Conservation (phyloP, 2,329 filamentous ascomycete species). For the Neopestalotiopsis clavispora region DNA sequence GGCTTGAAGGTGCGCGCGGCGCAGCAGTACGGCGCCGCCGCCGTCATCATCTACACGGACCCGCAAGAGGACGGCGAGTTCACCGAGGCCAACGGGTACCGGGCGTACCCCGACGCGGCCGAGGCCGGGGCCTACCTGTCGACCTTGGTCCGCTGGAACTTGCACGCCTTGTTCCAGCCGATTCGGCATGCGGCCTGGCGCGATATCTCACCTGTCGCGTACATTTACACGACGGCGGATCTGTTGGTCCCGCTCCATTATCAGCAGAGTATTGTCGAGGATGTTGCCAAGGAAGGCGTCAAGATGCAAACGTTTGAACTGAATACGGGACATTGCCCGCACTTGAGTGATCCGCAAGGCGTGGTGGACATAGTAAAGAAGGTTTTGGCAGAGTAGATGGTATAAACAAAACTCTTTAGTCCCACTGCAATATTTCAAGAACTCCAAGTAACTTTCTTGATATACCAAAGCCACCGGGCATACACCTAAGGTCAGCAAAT, state of each 20-base stretch:
- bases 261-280: constrained; percentile 22
- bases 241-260: constrained; percentile 20
- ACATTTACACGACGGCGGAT: constrained; percentile 22
- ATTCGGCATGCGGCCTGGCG: constrained; percentile 18
- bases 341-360: constrained; percentile 21
- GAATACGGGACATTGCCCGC: constrained; percentile 23
- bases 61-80: constrained; percentile 73
- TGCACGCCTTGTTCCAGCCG: constrained; percentile 19
- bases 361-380: constrained; percentile 18
- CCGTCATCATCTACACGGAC: constrained; percentile 71
- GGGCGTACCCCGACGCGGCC: constrained; percentile 57
- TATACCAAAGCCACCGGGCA: too few species aligned
- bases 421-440: too few species aligned
- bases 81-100: constrained; percentile 68
- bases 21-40: constrained; percentile 72
- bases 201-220: constrained; percentile 20
- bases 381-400: background rate
- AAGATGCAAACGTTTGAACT: constrained; percentile 22
- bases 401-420: too few species aligned
- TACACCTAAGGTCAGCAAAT: too few species aligned
- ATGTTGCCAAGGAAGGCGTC: constrained; percentile 19
- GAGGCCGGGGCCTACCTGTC: constrained; percentile 19
- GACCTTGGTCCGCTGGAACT: constrained; percentile 24
- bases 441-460: too few species aligned
- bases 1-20: constrained; percentile 76